Evolutionary conservation across 176 grass and related monocot genomes (phyloP), one percentile per base, ranked within the genome.

Genomic region (Typha latifolia): DNA sequence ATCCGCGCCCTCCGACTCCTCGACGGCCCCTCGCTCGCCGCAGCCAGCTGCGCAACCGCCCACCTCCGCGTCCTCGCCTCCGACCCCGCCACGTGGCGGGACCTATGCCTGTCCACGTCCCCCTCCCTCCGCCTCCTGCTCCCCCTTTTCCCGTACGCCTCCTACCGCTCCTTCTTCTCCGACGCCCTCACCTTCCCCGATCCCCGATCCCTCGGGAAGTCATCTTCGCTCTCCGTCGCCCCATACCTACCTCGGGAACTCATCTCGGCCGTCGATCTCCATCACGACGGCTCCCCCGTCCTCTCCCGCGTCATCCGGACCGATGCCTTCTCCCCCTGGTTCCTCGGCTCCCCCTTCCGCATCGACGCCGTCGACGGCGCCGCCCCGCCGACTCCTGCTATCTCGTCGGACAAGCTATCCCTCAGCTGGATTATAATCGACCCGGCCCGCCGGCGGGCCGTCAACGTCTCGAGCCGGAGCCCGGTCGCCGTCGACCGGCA

Each of bases 361-460:
- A 61, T 99, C 72, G 89, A 93, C 55, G 76, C 89, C 69, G 72
- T 93, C 31, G 64, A 87, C 3, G 73, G 14, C 72, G 10, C 32
- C 16, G n/a, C 16, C 29, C 32, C 15, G 32, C 63, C 67, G 23
- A 59, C 81, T 15, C 3, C 49, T 16, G 29, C 49, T 12, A 72
- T 86, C 68, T 26, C 73, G 18, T 71, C 73, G 0, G 13, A 49
- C 0, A 81, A 84, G 14, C 81, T 90, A 12, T 37, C 73, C n/a
- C 81, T 99, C 1, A 99, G 79, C 86, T 99, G 94, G 94, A 68
- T 90, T 2, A 76, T 93, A 3, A 68, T 93, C 16, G 86, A 93
- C 67, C 85, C 84, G 14, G 64, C 23, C 1, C 14, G 71, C 1
- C 47, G 67, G 12, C 79, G 77, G 32, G 79, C 92, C 1, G 23